These are phyloP conservation scores for Ganoderma lingzhi DNA, from an alignment of 1,284 basidiomycete genomes.

Conservation along the genomic window DNA sequence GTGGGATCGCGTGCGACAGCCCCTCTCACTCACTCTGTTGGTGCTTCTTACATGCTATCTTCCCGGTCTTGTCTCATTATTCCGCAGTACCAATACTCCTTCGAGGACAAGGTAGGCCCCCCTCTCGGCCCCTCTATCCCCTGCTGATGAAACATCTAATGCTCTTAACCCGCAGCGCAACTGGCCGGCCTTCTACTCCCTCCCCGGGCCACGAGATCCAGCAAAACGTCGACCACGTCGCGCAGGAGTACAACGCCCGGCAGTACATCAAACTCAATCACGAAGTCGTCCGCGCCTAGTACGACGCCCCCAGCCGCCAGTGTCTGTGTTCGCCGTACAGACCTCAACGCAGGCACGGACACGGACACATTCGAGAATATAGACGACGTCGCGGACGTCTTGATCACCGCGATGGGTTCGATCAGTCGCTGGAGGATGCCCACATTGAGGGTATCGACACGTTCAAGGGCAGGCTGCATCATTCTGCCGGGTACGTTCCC, in stretches of 20 bases:
- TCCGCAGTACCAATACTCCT: slow-evolving; percentile 65
- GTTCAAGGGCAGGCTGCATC: slow-evolving; percentile 60
- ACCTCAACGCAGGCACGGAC: neutral
- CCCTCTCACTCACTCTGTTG: slow-evolving; percentile 59
- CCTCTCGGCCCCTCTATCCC: neutral
- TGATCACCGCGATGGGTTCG: slow-evolving; percentile 58
- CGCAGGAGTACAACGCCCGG: slow-evolving; percentile 61
- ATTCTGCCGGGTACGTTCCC: slow-evolving; percentile 64
- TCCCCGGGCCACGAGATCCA: slow-evolving; percentile 65
- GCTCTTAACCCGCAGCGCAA: too few species aligned
- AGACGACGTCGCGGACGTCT: slow-evolving; percentile 59
- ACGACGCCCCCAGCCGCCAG: slow-evolving; percentile 56
- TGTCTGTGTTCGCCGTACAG: slow-evolving; percentile 55
- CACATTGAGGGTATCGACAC: slow-evolving; percentile 57
- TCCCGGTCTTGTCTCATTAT: neutral
- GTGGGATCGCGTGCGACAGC: slow-evolving; percentile 62
- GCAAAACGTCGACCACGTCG: slow-evolving; percentile 58
- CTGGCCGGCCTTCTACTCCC: slow-evolving; percentile 61
- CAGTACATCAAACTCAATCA: slow-evolving; percentile 62
- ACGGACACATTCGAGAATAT: slow-evolving; percentile 48
- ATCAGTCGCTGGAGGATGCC: slow-evolving; percentile 68
- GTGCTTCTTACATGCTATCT: slow-evolving; percentile 25
- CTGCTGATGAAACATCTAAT: too few species aligned
- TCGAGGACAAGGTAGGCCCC: slow-evolving; percentile 54
- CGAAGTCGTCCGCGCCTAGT: slow-evolving; percentile 57